These are phyloP conservation scores for Licmophora abbreviata DNA, from an alignment of 108 stramenopile genomes.

Conservation along the genomic window DNA sequence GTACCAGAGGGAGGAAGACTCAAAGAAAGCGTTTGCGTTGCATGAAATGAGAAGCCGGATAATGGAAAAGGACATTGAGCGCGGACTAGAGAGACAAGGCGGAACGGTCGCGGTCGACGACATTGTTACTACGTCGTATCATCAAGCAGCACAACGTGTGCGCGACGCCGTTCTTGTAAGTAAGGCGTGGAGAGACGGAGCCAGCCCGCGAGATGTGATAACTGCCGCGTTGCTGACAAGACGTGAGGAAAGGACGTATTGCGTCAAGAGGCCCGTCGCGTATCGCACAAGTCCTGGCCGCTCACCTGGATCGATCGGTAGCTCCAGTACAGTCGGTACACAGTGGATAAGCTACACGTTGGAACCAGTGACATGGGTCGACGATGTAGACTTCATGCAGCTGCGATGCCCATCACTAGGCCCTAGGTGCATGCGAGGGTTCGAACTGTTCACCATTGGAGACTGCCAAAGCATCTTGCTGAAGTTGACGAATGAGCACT, in stretches of 20 bases:
- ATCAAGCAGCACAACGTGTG: conserved; percentile 59
- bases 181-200: conserved; percentile 87
- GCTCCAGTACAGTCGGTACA: conserved; percentile 9
- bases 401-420: conserved; percentile 75
- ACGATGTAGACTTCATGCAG: conserved; percentile 65
- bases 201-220: conserved; percentile 68
- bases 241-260: conserved; percentile 42
- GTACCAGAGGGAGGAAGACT: conserved; percentile 57
- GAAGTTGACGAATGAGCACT: conserved; percentile 73
- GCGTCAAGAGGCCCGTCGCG: conserved; percentile 28
- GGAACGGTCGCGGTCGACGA: conserved; percentile 77
- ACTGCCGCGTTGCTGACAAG: conserved; percentile 62
- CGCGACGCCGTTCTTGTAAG: conserved; percentile 81
- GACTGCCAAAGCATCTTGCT: conserved; percentile 84
- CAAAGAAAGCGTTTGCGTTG: conserved; percentile 77
- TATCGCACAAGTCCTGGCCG: not conserved
- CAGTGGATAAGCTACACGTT: conserved; percentile 24
- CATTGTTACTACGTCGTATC: conserved; percentile 62
- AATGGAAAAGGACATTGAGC: conserved; percentile 86
- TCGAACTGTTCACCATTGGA: conserved; percentile 85
- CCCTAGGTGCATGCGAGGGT: conserved; percentile 66
- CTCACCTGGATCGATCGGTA: not conserved
- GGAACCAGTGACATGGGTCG: conserved; percentile 75
- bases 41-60: conserved; percentile 86
- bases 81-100: conserved; percentile 72